Conservation (phyloP, 805 yeast species). For the Maudiozyma bulderi region DNA sequence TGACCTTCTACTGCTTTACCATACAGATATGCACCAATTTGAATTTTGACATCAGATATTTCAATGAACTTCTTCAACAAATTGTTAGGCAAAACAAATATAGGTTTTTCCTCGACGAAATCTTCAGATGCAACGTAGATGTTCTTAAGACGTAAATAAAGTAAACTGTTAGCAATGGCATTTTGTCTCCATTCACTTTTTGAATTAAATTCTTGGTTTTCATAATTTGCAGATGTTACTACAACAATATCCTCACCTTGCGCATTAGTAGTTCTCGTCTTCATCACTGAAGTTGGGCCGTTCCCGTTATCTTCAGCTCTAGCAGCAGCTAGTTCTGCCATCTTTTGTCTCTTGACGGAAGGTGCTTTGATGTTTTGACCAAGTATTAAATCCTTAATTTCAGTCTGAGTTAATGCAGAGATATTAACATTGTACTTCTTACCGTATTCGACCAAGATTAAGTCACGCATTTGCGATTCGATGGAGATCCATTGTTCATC, state of each 20-base stretch:
- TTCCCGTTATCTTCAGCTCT: slow-evolving; percentile 33
- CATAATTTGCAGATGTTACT: slow-evolving; percentile 84
- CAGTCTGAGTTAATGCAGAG: slow-evolving; percentile 82
- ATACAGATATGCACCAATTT: slow-evolving; percentile 70
- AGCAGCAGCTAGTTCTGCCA: slow-evolving; percentile 59
- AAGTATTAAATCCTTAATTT: slow-evolving; percentile 83
- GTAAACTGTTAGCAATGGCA: slow-evolving; percentile 67
- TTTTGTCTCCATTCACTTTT: slow-evolving; percentile 85
- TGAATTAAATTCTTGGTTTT: slow-evolving; percentile 73
- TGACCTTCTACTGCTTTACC: slow-evolving; percentile 75
- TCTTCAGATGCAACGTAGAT: slow-evolving; percentile 65
- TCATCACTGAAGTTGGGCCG: slow-evolving; percentile 58
- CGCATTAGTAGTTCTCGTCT: slow-evolving; percentile 75
- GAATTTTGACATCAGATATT: slow-evolving; percentile 71
- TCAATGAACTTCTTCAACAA: slow-evolving; percentile 66
- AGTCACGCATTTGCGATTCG: slow-evolving; percentile 78
- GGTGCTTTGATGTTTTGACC: slow-evolving; percentile 94
- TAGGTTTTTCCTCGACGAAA: slow-evolving; percentile 45
- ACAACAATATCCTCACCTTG: slow-evolving; percentile 96
- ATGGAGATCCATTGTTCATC: slow-evolving; percentile 89
- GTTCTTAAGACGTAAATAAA: slow-evolving; percentile 66
- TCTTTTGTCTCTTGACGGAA: slow-evolving; percentile 73
- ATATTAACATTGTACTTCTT: slow-evolving; percentile 78
- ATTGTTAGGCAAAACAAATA: slow-evolving; percentile 78
- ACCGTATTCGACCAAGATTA: slow-evolving; percentile 78